A percentile compares a stretch with the other conserved stretches of the same genome.
These are phyloP conservation scores for Talaromyces albobiverticillius DNA, from an alignment of 2,329 filamentous ascomycete species.

Conservation along the genomic window DNA sequence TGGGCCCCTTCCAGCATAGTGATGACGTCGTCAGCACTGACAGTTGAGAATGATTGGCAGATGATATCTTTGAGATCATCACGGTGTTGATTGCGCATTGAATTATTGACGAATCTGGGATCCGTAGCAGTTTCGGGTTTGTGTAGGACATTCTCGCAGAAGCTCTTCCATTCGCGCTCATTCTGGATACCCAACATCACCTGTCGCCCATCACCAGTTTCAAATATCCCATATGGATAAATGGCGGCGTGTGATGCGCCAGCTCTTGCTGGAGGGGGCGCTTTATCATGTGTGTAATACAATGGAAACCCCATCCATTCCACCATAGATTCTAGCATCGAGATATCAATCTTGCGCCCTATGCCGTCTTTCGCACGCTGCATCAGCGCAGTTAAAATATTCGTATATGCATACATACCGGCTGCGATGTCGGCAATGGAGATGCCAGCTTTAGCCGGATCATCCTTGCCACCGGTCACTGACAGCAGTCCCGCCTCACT, in stretches of 20 bases:
- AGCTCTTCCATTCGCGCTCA: conserved; percentile 54
- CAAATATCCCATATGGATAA: conserved; percentile 57
- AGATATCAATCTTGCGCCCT: conserved; percentile 53
- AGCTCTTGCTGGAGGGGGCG: conserved; percentile 41
- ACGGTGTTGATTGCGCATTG: conserved; percentile 47
- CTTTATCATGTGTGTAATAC: conserved; percentile 52
- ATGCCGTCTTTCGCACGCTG: conserved; percentile 48
- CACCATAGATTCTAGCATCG: conserved; percentile 58
- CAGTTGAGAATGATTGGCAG: conserved; percentile 37
- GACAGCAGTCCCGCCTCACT: conserved; percentile 54
- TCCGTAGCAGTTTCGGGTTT: conserved; percentile 44
- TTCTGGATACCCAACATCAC: conserved; percentile 60
- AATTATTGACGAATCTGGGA: conserved; percentile 48
- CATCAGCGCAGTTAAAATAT: conserved; percentile 50
- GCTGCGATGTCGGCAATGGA: conserved; percentile 56
- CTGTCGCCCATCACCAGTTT: conserved; percentile 45
- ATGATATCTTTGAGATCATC: conserved; percentile 48
- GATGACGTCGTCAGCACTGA: conserved; percentile 42
- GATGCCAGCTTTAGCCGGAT: conserved; percentile 52
- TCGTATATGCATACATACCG: conserved; percentile 53
- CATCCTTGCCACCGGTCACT: conserved; percentile 45
- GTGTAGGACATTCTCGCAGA: conserved; percentile 48
- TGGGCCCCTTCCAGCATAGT: conserved; percentile 45
- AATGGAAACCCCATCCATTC: conserved; percentile 60
- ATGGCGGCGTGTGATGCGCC: conserved; percentile 56